Evolutionary conservation across 2,329 filamentous ascomycete species (phyloP), one percentile per base, ranked within the genome.

Genomic region (Ascochyta koolunga): DNA sequence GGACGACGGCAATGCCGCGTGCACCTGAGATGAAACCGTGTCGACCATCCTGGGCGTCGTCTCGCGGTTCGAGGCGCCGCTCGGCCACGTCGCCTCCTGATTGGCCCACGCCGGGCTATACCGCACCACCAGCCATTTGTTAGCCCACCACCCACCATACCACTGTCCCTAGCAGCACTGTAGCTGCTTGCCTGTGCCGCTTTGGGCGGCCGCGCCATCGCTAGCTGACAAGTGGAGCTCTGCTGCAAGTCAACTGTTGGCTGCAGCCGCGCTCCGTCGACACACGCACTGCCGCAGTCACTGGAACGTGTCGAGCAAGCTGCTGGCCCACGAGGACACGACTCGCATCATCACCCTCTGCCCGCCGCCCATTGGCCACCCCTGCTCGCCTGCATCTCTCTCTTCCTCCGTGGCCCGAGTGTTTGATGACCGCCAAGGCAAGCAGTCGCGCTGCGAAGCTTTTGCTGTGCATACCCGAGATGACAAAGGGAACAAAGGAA

Each of bases 381-480:
- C 37, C 15, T 15, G 27, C 37, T 52, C 36, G 18, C 3, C n/a
- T 22, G 19, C 36, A 40, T 29, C 1, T 31, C 36, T 41, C 15
- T 41, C 40, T 8, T 24, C 5, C 22, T 24, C 22, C 8, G n/a
- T n/a, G n/a, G 22, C 22, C 22, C 22, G n/a, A n/a, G 36, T 41
- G 42, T 52, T 52, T 52, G 42, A 52, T 52, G 18, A 27, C 21
- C 22, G 50, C 44, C 50, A 47, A 52, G 48, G 7, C 11, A 16
- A 33, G 48, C 31, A 31, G 13, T 31, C 18, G 29, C 24, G 31
- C 38, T 54, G 16, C 36, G 50, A 54, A 54, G 50, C 50, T 54
- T 54, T 54, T 53, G 46, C 31, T n/a, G n/a, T n/a, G n/a, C 25
- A 47, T 25, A 25, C 43, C 50, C 44, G 50, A 54, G 33, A 54